Evolutionary conservation across 257 asterid species (phyloP), one percentile per base, ranked within the genome.

Genomic region (Osmanthus fragrans): DNA sequence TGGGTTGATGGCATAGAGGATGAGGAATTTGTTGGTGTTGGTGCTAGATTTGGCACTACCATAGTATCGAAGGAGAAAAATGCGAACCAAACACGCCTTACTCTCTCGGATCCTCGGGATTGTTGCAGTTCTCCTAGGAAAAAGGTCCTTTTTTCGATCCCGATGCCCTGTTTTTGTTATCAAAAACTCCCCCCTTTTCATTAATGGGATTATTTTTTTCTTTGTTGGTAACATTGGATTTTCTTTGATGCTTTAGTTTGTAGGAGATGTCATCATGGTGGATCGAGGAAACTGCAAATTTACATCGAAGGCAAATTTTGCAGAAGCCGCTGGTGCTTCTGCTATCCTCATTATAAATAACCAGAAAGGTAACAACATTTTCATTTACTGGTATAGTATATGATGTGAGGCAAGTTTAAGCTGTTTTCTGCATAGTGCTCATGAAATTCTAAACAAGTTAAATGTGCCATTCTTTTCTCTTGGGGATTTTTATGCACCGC

Each of bases 271-370:
- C 54, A 67, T 92, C 83, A 86, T 92, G 94, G 97, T 94, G 76
- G 92, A 94, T 36, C 89, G 98, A 7, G 98, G 98, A 72, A 79
- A 86, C 65, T 94, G 98, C 89, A 94, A 87, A 84, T 94, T 94
- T 88, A 89, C 96, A 18, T 51, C 86, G 21, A 94, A 94, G 90
- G 96, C 94, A 60, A 90, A 92, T 81, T 82, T 83, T 85, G 86
- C 97, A 27, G 96, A 94, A 85, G 96, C 92, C 63, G 96, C 98
- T 45, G 96, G 97, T 81, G 98, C 98, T 83, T 91, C 97, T 47
- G 94, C 97, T 37, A 85, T 92, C 73, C 97, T 94, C 77, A 92
- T 94, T 70, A 80, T 94, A 84, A 94, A 94, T 84, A 88, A 90
- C 82, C 87, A 91, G 91, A 92, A 81, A 92, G 98, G 98, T 94